phyloP scores from a whole-genome alignment of 495 filamentous ascomycete genomes.

The Amniculicola lignicola region DNA sequence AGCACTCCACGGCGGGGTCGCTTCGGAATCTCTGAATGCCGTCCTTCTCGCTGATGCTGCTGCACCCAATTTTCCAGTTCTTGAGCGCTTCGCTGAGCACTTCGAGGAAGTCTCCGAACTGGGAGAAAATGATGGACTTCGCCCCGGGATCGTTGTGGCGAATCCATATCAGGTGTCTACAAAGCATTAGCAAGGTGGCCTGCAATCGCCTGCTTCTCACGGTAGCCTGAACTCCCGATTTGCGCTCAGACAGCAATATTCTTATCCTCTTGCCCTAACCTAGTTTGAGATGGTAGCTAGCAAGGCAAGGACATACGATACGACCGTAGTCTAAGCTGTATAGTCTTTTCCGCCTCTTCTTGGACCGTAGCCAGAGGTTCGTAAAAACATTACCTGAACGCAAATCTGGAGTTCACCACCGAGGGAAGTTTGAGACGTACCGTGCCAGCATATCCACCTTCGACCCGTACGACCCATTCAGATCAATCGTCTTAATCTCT shows the following conservation, averaged over 20 bases:
- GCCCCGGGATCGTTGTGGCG: constrained; percentile 78
- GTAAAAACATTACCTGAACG: too few relatives aligned
- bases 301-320: too few relatives aligned
- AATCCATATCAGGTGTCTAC: constrained; percentile 78
- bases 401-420: too few relatives aligned
- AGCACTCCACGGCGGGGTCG: constrained; percentile 74
- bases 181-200: too few relatives aligned
- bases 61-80: constrained; percentile 65
- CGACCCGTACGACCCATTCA: constrained; percentile 73
- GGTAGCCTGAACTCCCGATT: too few relatives aligned
- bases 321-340: too few relatives aligned
- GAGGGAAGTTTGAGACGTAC: background rate
- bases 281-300: too few relatives aligned
- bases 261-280: too few relatives aligned
- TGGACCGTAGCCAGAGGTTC: too few relatives aligned
- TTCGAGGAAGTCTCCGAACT: constrained; percentile 77
- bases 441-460: constrained; percentile 82
- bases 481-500: constrained; percentile 78
- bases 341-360: too few relatives aligned
- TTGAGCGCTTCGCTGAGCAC: constrained; percentile 66
- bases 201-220: too few relatives aligned
- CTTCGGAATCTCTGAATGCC: constrained; percentile 72
- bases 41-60: constrained; percentile 58
- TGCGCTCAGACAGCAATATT: too few relatives aligned
- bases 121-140: constrained; percentile 88